Percentiles rank a stretch among this genome's conserved stretches.
These are phyloP conservation scores for Dactylonectria estremocensis DNA, from an alignment of 2,329 filamentous ascomycete species.

Conservation along the genomic window DNA sequence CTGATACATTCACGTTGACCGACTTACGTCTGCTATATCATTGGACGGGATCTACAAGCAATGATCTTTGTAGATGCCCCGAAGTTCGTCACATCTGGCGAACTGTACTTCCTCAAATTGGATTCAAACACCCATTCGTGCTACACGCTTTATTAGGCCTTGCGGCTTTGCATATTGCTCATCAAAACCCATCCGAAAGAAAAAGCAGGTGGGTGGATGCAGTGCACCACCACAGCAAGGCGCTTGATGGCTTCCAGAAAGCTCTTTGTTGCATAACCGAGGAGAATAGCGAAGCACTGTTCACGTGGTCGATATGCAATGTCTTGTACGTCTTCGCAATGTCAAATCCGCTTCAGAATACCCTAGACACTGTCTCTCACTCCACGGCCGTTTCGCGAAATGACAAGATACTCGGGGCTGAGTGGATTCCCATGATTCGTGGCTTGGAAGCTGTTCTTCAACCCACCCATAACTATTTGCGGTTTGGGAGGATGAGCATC, in stretches of 20 bases:
- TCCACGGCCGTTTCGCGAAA: conserved; percentile 2
- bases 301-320: background rate
- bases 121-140: background rate
- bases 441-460: conserved; percentile 35
- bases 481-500: conserved; percentile 14
- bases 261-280: background rate
- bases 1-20: too few relatives aligned
- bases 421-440: conserved; percentile 41
- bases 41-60: background rate
- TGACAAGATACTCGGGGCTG: conserved; percentile 34
- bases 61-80: background rate
- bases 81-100: background rate
- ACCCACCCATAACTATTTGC: conserved; percentile 22
- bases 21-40: background rate
- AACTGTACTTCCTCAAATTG: background rate
- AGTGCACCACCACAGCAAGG: background rate
- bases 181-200: background rate
- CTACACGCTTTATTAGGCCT: background rate
- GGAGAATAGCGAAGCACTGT: background rate
- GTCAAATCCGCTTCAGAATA: background rate
- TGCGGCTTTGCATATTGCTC: background rate
- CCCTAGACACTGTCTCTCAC: too few relatives aligned
- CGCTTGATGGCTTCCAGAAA: background rate
- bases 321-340: background rate
- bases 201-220: background rate